Base-by-base conservation (phyloP, 345 rosid genomes). In the Gossypium mustelinum region DNA sequence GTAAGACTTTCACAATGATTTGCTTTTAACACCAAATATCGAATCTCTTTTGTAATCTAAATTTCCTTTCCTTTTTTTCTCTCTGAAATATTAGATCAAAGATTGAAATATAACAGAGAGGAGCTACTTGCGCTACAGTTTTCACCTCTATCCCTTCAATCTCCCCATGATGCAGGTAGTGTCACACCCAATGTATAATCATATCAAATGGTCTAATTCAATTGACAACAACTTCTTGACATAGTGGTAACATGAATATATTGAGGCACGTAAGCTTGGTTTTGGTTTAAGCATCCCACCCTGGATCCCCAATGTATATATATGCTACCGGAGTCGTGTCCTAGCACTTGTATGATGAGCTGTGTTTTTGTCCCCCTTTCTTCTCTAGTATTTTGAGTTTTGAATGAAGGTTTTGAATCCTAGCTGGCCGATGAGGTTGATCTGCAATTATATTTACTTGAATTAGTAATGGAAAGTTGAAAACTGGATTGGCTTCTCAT, bases 71-170 rank as follows among this genome's bases (percentile, higher is more conserved):
- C 3, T 22, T 73, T 16, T 24, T 43, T 43, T 18, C 3, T 17
- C 9, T 47, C 25, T 24, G 57, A 45, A 39, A 59, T 59, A 25
- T 59, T 82, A 90, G 98, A 92, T 88, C 97, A 92, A 85, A 89
- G 97, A 80, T 45, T 89, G 86, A 90, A 90, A 82, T 91, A 94
- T 72, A 72, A 67, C 73, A 85, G 86, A 79, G 93, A 87, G 79
- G 89, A 85, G 75, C 74, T 94, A 74, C 88, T 90, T 55, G 84
- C 82, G 24, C 78, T 92, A 70, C 92, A 79, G 70, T 58, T 73
- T 68, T 80, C 89, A 7, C 76, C 97, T 7, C 68, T 73, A 29
- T 83, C 89, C 66, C 78, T 71, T 13, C 10, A 73, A 20, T 45
- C 55, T 73, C 58, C 25, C 9, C 67, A 25, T 58, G 14, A 16